These are phyloP conservation scores for Trichoderma polysporum DNA, from an alignment of 2,329 filamentous ascomycete species.

Conservation along the genomic window DNA sequence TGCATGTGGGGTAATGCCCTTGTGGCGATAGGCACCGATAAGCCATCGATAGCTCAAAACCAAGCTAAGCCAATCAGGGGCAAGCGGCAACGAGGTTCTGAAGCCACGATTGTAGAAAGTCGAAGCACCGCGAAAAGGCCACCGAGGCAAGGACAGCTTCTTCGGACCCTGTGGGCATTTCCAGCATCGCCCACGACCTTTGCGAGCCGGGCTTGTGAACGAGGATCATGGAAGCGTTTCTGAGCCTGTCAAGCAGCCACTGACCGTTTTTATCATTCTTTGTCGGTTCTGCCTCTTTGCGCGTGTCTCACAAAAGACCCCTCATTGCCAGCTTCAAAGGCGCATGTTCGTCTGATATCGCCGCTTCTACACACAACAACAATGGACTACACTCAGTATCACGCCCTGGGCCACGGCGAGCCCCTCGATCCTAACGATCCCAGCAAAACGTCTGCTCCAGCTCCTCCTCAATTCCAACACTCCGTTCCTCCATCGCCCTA, in stretches of 20 bases:
- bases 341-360: constrained; percentile 31
- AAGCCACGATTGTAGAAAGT: constrained; percentile 21
- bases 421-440: constrained; percentile 56
- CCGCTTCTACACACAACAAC: constrained; percentile 37
- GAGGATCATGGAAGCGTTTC: constrained; percentile 24
- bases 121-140: constrained; percentile 24
- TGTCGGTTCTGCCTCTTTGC: neutral
- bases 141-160: constrained; percentile 21
- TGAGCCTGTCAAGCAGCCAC: constrained; percentile 18
- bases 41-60: neutral
- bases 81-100: constrained; percentile 12
- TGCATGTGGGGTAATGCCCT: constrained; percentile 8
- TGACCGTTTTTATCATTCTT: constrained; percentile 7
- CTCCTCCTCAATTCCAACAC: constrained; percentile 56
- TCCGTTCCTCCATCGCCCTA: constrained; percentile 55
- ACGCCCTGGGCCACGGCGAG: constrained; percentile 57
- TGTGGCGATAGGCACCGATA: neutral
- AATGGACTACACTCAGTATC: constrained; percentile 57
- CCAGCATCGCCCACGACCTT: constrained; percentile 6
- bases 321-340: constrained; percentile 8
- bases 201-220: constrained; percentile 12
- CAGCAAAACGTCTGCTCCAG: constrained; percentile 50
- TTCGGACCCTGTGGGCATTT: neutral
- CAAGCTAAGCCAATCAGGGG: constrained; percentile 19
- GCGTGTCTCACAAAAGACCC: neutral